phyloP scores from a whole-genome alignment of 176 grass and related monocot genomes.

The Zizania latifolia region DNA sequence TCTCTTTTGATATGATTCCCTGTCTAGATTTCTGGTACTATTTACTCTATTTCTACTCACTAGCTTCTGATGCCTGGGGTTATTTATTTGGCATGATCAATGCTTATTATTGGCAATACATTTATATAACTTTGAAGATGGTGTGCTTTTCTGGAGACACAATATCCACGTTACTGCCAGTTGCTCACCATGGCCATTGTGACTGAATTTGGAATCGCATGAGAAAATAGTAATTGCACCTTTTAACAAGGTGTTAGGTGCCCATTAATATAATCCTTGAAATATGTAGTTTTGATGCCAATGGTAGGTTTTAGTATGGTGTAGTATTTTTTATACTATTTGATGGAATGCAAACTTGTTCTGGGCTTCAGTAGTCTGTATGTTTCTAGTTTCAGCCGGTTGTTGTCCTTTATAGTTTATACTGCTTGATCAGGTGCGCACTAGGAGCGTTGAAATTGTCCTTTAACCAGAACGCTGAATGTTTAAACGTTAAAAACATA shows the following conservation, averaged over 20 bases:
- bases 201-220: not conserved
- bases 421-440: not conserved
- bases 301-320: not conserved
- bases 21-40: not conserved
- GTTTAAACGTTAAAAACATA: not conserved
- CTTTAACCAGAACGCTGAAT: not conserved
- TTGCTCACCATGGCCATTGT: not conserved
- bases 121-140: not conserved
- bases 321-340: not conserved
- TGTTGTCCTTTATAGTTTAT: not conserved
- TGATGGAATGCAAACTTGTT: not conserved
- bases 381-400: not conserved
- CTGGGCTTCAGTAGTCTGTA: not conserved
- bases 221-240: not conserved
- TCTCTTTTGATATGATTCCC: not conserved
- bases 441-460: not conserved
- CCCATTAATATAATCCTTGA: not conserved
- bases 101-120: not conserved
- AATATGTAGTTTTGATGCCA: not conserved
- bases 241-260: conserved; percentile 2
- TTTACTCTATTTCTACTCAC: no score
- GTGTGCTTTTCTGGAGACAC: not conserved
- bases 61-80: not conserved
- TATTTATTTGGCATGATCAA: not conserved
- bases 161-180: not conserved